phyloP scores from a whole-genome alignment of 2,329 filamentous ascomycete species.

The Aspergillus oerlinghausenensis region DNA sequence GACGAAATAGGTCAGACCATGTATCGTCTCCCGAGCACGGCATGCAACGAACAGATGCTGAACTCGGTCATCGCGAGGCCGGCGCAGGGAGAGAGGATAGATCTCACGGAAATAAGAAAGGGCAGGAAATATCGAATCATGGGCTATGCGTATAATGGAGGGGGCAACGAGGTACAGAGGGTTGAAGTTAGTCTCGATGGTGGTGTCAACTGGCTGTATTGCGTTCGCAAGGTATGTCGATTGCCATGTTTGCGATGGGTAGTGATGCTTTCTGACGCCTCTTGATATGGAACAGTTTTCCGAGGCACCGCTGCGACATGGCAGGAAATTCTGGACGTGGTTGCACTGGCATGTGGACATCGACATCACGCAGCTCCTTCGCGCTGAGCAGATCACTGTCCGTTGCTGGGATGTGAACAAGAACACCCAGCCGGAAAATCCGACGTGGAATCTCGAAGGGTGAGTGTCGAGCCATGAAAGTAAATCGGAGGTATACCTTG shows the following conservation, averaged over 20 bases:
- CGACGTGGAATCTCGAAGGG: constrained; percentile 48
- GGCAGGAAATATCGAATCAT: constrained; percentile 42
- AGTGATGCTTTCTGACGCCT: background rate
- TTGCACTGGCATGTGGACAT: constrained; percentile 51
- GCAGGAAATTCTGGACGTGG: constrained; percentile 54
- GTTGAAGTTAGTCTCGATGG: constrained; percentile 49
- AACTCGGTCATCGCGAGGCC: constrained; percentile 47
- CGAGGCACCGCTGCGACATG: constrained; percentile 47
- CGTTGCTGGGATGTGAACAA: constrained; percentile 49
- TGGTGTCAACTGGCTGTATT: constrained; percentile 47
- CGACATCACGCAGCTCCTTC: constrained; percentile 40
- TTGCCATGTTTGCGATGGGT: constrained; percentile 4
- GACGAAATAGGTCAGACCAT: constrained; percentile 45
- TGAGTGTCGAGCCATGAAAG: constrained; percentile 5
- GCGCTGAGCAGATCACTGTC: constrained; percentile 42
- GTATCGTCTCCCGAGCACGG: constrained; percentile 47
- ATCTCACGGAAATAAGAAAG: constrained; percentile 33
- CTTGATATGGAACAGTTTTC: constrained; percentile 34
- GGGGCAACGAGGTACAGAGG: constrained; percentile 46
- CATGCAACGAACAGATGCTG: constrained; percentile 47
- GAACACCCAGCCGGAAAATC: constrained; percentile 46
- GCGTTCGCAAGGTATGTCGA: constrained; percentile 36
- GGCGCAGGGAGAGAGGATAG: constrained; percentile 43
- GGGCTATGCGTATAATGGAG: constrained; percentile 49
- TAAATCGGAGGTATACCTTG: constrained; percentile 18